These are phyloP conservation scores for Luvunga scandens DNA, from an alignment of 345 rosid genomes.

Conservation along the genomic window DNA sequence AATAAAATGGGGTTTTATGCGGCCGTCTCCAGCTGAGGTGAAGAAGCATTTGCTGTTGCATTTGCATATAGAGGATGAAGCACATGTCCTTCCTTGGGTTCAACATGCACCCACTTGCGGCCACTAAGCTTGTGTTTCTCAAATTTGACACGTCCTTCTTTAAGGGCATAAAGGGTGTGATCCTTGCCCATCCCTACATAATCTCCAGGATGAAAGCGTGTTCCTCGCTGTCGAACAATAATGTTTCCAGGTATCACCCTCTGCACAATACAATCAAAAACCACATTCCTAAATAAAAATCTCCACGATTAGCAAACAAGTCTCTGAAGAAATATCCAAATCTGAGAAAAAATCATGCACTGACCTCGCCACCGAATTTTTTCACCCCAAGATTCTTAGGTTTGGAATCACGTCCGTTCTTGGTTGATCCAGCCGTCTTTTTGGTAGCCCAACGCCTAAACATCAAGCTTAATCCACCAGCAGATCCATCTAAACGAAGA, in stretches of 20 bases:
- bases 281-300: background rate
- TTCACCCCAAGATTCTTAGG: conserved; percentile 93
- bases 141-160: conserved; percentile 72
- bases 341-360: background rate
- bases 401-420: conserved; percentile 81
- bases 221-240: conserved; percentile 74
- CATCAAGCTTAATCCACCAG: conserved; percentile 63
- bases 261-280: conserved; percentile 33
- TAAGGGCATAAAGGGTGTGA: conserved; percentile 67
- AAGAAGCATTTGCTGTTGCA: conserved; percentile 24
- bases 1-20: background rate
- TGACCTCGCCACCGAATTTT: conserved; percentile 93
- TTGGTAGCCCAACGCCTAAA: conserved; percentile 88
- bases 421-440: conserved; percentile 80
- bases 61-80: conserved; percentile 69
- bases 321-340: background rate
- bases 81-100: conserved; percentile 66
- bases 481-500: conserved; percentile 42
- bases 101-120: conserved; percentile 74
- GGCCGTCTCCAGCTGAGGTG: conserved; percentile 28
- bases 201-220: conserved; percentile 85
- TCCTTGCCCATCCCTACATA: conserved; percentile 78
- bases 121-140: conserved; percentile 68
- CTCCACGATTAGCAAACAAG: background rate
- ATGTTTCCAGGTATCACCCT: conserved; percentile 87